Percentiles rank a stretch among this genome's conserved stretches.
These are phyloP conservation scores for Xenoacremonium recifei DNA, from an alignment of 2,329 filamentous ascomycete genomes.

Conservation along the genomic window DNA sequence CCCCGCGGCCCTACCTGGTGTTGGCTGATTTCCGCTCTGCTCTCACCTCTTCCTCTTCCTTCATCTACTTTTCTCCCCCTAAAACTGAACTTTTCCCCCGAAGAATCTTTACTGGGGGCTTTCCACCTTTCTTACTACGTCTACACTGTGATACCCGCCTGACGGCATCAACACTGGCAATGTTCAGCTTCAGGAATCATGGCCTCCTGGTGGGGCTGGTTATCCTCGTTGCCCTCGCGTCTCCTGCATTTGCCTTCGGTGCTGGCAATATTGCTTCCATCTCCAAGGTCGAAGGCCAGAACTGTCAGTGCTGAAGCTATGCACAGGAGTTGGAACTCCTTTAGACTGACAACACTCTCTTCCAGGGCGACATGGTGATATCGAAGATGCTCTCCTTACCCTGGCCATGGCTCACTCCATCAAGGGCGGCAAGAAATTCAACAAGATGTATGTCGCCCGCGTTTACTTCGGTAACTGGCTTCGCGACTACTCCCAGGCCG, in stretches of 20 bases:
- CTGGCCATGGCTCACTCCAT: conserved; percentile 57
- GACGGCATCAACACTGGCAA: conserved; percentile 27
- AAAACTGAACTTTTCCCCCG: conserved; percentile 9
- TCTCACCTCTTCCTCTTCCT: conserved; percentile 14
- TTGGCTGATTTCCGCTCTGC: too few relatives aligned
- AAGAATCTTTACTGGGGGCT: conserved; percentile 19
- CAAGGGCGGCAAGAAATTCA: conserved; percentile 70
- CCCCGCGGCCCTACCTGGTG: conserved; percentile 9
- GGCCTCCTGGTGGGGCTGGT: conserved; percentile 54
- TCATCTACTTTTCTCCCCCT: conserved; percentile 7
- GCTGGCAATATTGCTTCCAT: conserved; percentile 85
- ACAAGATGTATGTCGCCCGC: conserved; percentile 81
- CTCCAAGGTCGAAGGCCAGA: conserved; percentile 78
- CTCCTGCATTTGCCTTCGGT: conserved; percentile 74
- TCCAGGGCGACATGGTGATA: conserved; percentile 80
- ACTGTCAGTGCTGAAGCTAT: conserved; percentile 70
- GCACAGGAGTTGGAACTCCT: neutral
- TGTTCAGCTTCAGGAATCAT: conserved; percentile 49
- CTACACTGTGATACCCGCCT: conserved; percentile 11
- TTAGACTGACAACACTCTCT: conserved; percentile 7
- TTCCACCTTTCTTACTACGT: conserved; percentile 6
- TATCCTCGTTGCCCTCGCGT: conserved; percentile 64
- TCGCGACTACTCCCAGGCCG: conserved; percentile 87
- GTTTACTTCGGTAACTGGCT: conserved; percentile 98
- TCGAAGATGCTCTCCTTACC: conserved; percentile 83